A percentile compares a stretch with the other conserved stretches of the same genome.
These are phyloP conservation scores for Alternaria metachromatica DNA, from an alignment of 2,329 filamentous ascomycete species.

Conservation along the genomic window DNA sequence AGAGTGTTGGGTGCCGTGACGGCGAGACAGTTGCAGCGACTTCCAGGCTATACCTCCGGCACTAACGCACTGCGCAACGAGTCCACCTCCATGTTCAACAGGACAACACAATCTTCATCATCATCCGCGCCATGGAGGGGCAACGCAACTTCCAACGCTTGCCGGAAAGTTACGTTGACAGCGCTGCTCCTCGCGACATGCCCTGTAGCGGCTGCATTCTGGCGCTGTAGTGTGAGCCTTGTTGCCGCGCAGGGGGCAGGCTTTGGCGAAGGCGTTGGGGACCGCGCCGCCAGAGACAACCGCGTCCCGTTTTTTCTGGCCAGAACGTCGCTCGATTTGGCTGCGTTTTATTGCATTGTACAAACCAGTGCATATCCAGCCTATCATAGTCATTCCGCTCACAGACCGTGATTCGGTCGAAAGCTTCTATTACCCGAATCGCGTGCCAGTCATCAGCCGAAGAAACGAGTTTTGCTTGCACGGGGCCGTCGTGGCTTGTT, in stretches of 20 bases:
- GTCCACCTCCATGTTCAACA: not conserved
- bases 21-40: not conserved
- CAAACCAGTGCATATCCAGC: slow-evolving; percentile 24
- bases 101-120: not conserved
- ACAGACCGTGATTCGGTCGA: slow-evolving; percentile 13
- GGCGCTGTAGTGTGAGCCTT: slow-evolving; percentile 3
- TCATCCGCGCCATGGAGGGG: not conserved
- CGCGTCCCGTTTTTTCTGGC: slow-evolving; percentile 20
- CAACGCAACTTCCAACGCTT: not conserved
- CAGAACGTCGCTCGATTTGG: slow-evolving; percentile 29
- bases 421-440: slow-evolving; percentile 34
- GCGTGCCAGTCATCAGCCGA: slow-evolving; percentile 30
- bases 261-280: slow-evolving; percentile 11
- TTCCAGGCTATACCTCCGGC: not conserved
- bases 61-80: slow-evolving; percentile 1
- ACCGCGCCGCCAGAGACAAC: slow-evolving; percentile 15
- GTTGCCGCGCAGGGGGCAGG: slow-evolving; percentile 5
- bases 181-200: not conserved
- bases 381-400: slow-evolving; percentile 19
- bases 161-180: not conserved
- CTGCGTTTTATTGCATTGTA: slow-evolving; percentile 34
- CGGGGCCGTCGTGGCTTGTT: slow-evolving; percentile 29
- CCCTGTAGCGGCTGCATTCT: slow-evolving; percentile 2
- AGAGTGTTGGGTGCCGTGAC: slow-evolving; percentile 4
- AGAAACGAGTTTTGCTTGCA: slow-evolving; percentile 22